Evolutionary conservation across 2,329 filamentous ascomycete genomes (phyloP).

Genomic region (Trichophyton rubrum): DNA sequence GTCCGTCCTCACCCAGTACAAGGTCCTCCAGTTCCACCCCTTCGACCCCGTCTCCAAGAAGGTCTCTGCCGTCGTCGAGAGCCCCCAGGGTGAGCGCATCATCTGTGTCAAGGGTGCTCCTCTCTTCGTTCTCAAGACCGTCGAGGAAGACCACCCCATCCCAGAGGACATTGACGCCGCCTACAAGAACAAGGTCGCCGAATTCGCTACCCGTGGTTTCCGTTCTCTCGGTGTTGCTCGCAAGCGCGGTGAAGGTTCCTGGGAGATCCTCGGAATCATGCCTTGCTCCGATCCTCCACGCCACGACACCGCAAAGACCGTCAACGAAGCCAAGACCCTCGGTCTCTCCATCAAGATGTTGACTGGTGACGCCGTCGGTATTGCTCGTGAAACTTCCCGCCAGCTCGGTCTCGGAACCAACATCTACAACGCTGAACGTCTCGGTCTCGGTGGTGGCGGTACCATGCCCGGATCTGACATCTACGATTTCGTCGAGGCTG

Average conservation of each 20-base stretch:
- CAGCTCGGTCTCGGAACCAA: slow-evolving; percentile 87
- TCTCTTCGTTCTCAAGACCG: slow-evolving; percentile 73
- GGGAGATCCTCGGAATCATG: slow-evolving; percentile 93
- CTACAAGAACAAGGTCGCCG: slow-evolving; percentile 86
- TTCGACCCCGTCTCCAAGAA: slow-evolving; percentile 94
- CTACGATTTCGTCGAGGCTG: slow-evolving; percentile 90
- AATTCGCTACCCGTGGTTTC: slow-evolving; percentile 87
- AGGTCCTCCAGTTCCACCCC: slow-evolving; percentile 70
- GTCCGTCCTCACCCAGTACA: slow-evolving; percentile 67
- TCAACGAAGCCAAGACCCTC: slow-evolving; percentile 76
- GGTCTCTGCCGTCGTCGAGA: slow-evolving; percentile 71
- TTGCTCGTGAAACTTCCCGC: slow-evolving; percentile 80
- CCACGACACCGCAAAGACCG: slow-evolving; percentile 79
- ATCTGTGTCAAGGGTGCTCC: slow-evolving; percentile 86
- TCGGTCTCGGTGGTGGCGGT: slow-evolving; percentile 78
- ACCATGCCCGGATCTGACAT: slow-evolving; percentile 90
- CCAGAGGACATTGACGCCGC: slow-evolving; percentile 63
- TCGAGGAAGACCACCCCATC: slow-evolving; percentile 72
- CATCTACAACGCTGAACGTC: slow-evolving; percentile 84
- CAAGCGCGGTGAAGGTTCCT: slow-evolving; percentile 66
- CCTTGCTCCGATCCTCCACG: slow-evolving; percentile 85
- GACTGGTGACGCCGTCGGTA: slow-evolving; percentile 87
- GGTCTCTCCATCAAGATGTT: slow-evolving; percentile 93
- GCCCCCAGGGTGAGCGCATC: slow-evolving; percentile 69
- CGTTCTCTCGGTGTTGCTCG: slow-evolving; percentile 86